Evolutionary conservation across 2,329 filamentous ascomycete genomes (phyloP), one percentile per base, ranked within the genome.

Genomic region (Phaeosphaeriaceae sp.): DNA sequence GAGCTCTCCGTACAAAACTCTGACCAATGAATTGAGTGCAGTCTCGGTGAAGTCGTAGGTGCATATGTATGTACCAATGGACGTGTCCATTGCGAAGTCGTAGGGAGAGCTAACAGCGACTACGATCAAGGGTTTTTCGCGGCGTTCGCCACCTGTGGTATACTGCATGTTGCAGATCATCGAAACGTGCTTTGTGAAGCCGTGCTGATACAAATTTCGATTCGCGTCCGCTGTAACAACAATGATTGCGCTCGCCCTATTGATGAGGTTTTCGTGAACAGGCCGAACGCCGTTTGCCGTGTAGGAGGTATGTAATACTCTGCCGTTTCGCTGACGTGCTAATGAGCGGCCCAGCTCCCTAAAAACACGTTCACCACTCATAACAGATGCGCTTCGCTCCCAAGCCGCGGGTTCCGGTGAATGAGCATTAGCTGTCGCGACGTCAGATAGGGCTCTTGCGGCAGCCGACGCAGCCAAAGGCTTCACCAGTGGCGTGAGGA

Each of bases 41-140:
- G 91, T 94, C 69, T 97, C 94, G 0, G 94, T 97, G 71, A 97
- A 97, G 79, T 97, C 93, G 76, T 96, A 97, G 0, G 93, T 97
- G 81, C 94, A 97, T 42, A 98, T 85, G 70, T 97, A 97, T 1
- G 93, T 97, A 6, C 91, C 91, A 42, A 98, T 94, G 0, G 88
- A 88, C 63, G 90, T 90, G 71, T 98, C 94, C 86, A 94, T 93
- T 46, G 92, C 93, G 75, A 98, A 98, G 76, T 98, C 94, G 76
- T 97, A 98, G 0, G 94, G 94, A 0, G 93, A 97, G 78, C 93
- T 97, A 66, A 96, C 93, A 0, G 94, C 91, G 7, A 97, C 90
- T 3, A 97, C 94, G 22, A 97, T 89, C 40, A 97, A 80, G 1
- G 93, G 91, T 78, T 96, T 97, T 76, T 95, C 84, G 10, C 82